Conservation (phyloP, 345 rosid genomes). For the Camelina neglecta region DNA sequence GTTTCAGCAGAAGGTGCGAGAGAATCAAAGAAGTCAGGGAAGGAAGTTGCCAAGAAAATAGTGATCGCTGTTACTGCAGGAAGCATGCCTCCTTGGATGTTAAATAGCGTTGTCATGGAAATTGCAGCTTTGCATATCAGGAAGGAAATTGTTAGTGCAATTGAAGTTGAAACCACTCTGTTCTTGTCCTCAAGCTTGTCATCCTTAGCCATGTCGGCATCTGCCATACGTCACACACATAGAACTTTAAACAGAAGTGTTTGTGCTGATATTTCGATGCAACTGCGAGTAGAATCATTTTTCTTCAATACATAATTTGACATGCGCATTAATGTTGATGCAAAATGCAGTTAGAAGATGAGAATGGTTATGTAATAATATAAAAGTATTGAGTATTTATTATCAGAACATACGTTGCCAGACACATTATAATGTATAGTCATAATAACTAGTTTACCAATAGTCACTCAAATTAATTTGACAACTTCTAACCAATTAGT, state of each 20-base stretch:
- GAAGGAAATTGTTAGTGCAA: constrained; percentile 66
- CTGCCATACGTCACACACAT: constrained; percentile 46
- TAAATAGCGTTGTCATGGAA: constrained; percentile 46
- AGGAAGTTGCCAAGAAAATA: constrained; percentile 65
- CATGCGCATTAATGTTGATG: neutral
- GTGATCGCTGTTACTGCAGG: constrained; percentile 70
- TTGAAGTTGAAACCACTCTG: constrained; percentile 59
- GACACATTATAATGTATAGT: neutral
- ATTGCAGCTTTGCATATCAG: constrained; percentile 68
- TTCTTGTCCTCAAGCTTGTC: constrained; percentile 50
- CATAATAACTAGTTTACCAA: neutral
- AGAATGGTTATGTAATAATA: constrained; percentile 1
- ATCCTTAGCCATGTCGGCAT: constrained; percentile 42
- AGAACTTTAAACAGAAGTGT: constrained; percentile 6
- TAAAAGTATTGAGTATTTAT: neutral
- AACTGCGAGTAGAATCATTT: neutral
- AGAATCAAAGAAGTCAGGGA: constrained; percentile 61
- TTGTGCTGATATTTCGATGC: neutral
- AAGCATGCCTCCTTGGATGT: constrained; percentile 74
- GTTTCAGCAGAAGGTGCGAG: constrained; percentile 74
- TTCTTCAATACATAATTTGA: neutral
- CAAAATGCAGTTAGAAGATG: neutral
- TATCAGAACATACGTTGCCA: neutral
- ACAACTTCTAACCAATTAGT: neutral
- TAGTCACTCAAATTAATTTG: neutral